Conservation (phyloP, 2,329 filamentous ascomycete species). For the Alternaria gaisen region DNA sequence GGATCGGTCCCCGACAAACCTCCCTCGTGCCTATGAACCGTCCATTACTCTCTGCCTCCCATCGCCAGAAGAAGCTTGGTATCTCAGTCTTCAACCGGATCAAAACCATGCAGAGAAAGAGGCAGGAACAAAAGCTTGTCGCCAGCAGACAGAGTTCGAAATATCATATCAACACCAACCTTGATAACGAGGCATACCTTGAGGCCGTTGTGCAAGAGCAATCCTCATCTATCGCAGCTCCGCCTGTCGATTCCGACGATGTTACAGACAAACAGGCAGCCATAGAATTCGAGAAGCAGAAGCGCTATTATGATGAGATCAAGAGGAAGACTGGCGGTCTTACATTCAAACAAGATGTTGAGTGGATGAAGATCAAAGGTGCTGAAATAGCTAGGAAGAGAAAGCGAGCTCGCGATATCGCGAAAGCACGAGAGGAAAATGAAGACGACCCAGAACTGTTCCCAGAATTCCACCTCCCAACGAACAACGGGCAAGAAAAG, state of each 20-base stretch:
- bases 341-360: constrained; percentile 37
- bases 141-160: constrained; percentile 4
- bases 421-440: constrained; percentile 17
- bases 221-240: background rate
- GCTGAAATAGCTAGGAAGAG: constrained; percentile 29
- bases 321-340: constrained; percentile 27
- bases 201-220: constrained; percentile 18
- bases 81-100: constrained; percentile 18
- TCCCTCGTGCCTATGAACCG: background rate
- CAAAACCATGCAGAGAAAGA: constrained; percentile 18
- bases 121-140: constrained; percentile 12
- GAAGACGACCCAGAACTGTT: constrained; percentile 23
- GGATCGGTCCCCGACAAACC: background rate
- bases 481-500: constrained; percentile 9
- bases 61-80: background rate
- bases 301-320: constrained; percentile 32
- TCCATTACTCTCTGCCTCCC: constrained; percentile 1
- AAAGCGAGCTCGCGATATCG: constrained; percentile 29
- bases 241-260: constrained; percentile 13
- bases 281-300: constrained; percentile 29
- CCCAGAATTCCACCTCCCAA: constrained; percentile 3
- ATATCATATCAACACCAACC: background rate
- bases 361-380: constrained; percentile 37
- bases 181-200: constrained; percentile 24
- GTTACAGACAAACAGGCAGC: constrained; percentile 20